Evolutionary conservation across 768 basidiomycete species (phyloP), one percentile per base, ranked within the genome.

Genomic region (Phylloporus arenicola): DNA sequence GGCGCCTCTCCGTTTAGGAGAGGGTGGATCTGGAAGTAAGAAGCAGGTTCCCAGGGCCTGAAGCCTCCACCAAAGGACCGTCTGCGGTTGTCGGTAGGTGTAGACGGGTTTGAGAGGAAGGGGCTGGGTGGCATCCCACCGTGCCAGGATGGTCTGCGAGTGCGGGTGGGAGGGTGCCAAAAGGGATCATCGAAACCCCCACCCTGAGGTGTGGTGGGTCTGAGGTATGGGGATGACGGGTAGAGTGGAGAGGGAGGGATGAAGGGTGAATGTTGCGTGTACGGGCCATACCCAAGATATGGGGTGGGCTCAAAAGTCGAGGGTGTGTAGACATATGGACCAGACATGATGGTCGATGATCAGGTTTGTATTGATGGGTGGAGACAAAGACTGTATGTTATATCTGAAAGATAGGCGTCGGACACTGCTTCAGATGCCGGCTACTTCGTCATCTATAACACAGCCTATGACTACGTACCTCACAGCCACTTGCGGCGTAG

Each of bases 1-100:
- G 71, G 71, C 2, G 60, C 57, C 41, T 81, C 78, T 13, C 76
- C 83, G 56, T 82, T 77, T 4, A 86, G 65, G 47, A 58, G 57
- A 46, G 65, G 61, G 30, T 63, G 56, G 45, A 65, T 47, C 43
- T 69, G 61, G 52, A 67, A 60, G 34, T 57, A 52, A 30, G 69
- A 51, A 39, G 62, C 47, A 27, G 60, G 40, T 30, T 60, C 58
- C 54, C 57, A 65, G 41, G 55, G 37, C n/a, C 42, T 46, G 34
- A 48, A 56, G 10, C 34, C 55, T 17, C 53, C 58, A 25, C 61
- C 65, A 52, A 69, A 72, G 31, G 68, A 69, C 3, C 62, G 58
- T 17, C 68, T 56, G 11, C 68, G 52, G 24, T 24, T 8, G 6
- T 57, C 48, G 2, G n/a, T 35, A 2, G 62, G 45, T 3, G 57